Evolutionary conservation across 768 basidiomycete genomes (phyloP), one percentile per base, ranked within the genome.

Genomic region (Roridomyces roridus): DNA sequence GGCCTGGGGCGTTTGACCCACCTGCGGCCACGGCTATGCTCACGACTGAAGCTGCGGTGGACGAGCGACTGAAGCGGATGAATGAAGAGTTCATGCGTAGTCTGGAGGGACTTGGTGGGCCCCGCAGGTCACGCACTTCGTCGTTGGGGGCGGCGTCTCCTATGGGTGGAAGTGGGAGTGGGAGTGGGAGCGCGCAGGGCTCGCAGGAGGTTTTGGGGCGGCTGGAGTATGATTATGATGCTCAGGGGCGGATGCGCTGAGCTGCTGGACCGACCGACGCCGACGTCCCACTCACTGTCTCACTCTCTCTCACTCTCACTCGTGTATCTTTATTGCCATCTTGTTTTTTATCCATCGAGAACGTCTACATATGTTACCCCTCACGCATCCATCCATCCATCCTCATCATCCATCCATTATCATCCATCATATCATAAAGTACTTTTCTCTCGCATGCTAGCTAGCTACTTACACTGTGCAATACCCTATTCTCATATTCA

Each of bases 21-120:
- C 68, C 67, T 1, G 69, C 71, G 5, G 69, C 69, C 23, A 83
- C 81, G 9, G 79, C 84, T 17, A 81, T 89, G 80, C 72, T 89
- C 28, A 87, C 87, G n/a, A 84, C 77, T 26, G 84, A 81, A 60
- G 77, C 79, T 5, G 89, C 86, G 52, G 84, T 92, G 3, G 87
- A 89, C 48, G 85, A 85, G 68, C 74, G 81, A 58, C 67, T 92
- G 49, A 74, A 72, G 43, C 77, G 77, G 70, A 88, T 91, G 89
- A 84, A 89, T 54, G 86, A 86, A 61, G 74, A 77, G 37, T 92
- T 92, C 68, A 59, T 84, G 64, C 81, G 79, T 51, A 88, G 85
- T 44, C 71, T 92, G 28, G 83, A 85, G 53, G 86, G 85, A n/a
- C n/a, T n/a, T n/a, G 17, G 72, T 91, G 2, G 81, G 80, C 3